Conservation (phyloP, 306 rosid genomes). For the Castanopsis chinensis region DNA sequence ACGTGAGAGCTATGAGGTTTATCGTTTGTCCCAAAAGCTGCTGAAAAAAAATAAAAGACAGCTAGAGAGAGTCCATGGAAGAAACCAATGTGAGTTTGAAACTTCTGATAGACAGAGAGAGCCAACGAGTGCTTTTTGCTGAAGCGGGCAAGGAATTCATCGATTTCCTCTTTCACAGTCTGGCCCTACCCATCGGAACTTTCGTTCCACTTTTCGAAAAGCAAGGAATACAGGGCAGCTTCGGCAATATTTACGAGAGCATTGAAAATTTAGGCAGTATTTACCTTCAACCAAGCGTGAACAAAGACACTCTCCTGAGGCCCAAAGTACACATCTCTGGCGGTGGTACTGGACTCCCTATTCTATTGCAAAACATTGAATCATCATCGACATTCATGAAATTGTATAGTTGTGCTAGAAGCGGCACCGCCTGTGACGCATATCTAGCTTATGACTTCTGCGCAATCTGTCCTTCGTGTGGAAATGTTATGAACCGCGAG, state of each 20-base stretch:
- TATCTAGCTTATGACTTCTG: too few relatives aligned
- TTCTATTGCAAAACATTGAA: too few relatives aligned
- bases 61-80: neutral
- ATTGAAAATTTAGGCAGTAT: neutral
- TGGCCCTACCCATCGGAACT: conserved; percentile 12
- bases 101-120: neutral
- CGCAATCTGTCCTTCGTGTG: too few relatives aligned
- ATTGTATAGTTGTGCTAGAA: too few relatives aligned
- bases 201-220: neutral
- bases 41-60: too few relatives aligned
- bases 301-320: neutral
- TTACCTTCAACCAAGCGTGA: neutral
- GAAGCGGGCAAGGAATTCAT: neutral
- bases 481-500: too few relatives aligned
- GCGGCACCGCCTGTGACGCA: accelerated
- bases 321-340: neutral
- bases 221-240: neutral
- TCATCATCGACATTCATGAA: too few relatives aligned
- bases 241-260: conserved; percentile 11
- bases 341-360: too few relatives aligned
- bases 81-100: too few relatives aligned
- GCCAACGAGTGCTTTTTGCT: neutral
- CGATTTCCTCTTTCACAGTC: conserved; percentile 20
- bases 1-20: too few relatives aligned
- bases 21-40: too few relatives aligned